Percentiles rank a stretch among this genome's conserved stretches.
phyloP scores from a whole-genome alignment of 345 rosid genomes.

The Passiflora organensis region DNA sequence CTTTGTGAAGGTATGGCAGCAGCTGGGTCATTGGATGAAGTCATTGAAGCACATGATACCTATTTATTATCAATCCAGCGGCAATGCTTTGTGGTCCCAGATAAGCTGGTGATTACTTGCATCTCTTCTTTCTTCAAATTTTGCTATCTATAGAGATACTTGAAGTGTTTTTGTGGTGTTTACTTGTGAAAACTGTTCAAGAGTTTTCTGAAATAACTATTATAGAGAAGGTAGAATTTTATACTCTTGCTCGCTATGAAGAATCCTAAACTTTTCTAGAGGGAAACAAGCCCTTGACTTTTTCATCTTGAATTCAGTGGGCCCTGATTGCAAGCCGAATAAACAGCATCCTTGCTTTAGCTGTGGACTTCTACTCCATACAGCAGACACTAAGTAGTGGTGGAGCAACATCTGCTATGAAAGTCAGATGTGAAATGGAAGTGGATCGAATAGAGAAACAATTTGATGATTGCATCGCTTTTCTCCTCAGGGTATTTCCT shows the following conservation, averaged over 20 bases:
- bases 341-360: constrained; percentile 79
- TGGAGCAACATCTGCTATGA: constrained; percentile 72
- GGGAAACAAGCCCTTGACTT: not conserved
- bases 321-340: constrained; percentile 88
- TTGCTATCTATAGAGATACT: constrained; percentile 9
- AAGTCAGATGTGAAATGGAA: constrained; percentile 80
- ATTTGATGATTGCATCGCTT: constrained; percentile 84
- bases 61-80: constrained; percentile 88
- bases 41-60: constrained; percentile 92
- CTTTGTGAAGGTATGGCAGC: constrained; percentile 82
- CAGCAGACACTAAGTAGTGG: constrained; percentile 78
- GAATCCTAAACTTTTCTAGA: not conserved
- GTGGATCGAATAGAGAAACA: constrained; percentile 77
- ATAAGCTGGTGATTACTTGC: constrained; percentile 63
- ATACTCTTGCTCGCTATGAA: too few relatives aligned
- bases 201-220: not conserved
- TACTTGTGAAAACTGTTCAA: not conserved
- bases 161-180: not conserved
- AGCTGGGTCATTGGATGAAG: constrained; percentile 91
- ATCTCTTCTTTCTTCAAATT: constrained; percentile 8
- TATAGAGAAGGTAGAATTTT: not conserved
- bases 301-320: constrained; percentile 51
- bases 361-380: constrained; percentile 81
- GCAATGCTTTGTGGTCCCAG: constrained; percentile 96
- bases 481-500: constrained; percentile 82